Base-by-base conservation (phyloP, 2,329 filamentous ascomycete genomes). In the Fusarium mangiferae region DNA sequence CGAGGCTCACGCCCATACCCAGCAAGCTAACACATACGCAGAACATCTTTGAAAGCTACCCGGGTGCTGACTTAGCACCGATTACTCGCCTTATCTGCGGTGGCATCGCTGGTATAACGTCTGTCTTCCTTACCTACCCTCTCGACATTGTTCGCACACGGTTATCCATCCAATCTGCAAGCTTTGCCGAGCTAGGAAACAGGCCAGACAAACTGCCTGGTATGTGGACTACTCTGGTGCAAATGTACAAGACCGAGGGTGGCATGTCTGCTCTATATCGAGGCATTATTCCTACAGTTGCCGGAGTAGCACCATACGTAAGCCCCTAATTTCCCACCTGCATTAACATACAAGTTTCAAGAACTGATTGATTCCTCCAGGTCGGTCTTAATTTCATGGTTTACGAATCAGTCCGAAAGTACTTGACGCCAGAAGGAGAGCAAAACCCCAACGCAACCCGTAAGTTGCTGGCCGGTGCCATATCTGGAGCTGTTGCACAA, bases 351-450 rank as follows among this genome's bases (percentile, higher is more conserved):
- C 38, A 33, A 48, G 22, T n/a, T 45, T 22, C 42, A 28, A 39
- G 20, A 26, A 52, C 39, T 77, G 35, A 75, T 56, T n/a, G 36
- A 28, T 26, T 22, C 9, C 39, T 35, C 59, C 76, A 95, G 92
- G 93, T 99, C 70, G 96, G 96, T 44, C 87, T 99, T 62, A 99
- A 99, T 82, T 99, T 99, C 83, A 98, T 98, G 95, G 94, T 94
- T 11, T 99, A 99, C 83, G 96, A 99, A 83, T 92, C 92, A 55
- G 92, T 95, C 66, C 91, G 96, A 69, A 91, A 91, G 78, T 92
- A 92, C 76, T 87, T 99, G 75, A 99, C 96, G 0, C 92, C 92
- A 3, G 94, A 97, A 58, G 96, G 96, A 49, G 92, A 98, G 72
- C 89, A 93, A 79, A 94, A 97, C 75, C 96, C 96, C 0, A 91